Conservation (phyloP, 345 rosid genomes). For the Reutealis trisperma region DNA sequence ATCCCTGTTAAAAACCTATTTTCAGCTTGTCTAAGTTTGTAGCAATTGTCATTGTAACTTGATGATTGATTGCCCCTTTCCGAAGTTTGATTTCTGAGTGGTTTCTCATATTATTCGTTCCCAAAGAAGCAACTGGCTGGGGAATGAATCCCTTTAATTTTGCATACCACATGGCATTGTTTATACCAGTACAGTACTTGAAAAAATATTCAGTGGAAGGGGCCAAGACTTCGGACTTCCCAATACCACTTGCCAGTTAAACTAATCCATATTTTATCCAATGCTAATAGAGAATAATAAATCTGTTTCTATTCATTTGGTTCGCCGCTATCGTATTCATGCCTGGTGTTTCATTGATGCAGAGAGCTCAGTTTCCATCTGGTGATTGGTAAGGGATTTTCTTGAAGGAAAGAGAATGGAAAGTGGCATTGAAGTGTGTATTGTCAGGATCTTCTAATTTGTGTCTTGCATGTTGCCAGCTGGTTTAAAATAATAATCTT, state of each 20-base stretch:
- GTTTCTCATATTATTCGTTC: neutral
- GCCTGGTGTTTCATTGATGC: neutral
- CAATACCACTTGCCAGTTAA: neutral
- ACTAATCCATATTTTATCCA: neutral
- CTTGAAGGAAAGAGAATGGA: neutral
- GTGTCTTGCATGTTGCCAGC: neutral
- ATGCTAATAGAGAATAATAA: too few species aligned
- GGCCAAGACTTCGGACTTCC: too few species aligned
- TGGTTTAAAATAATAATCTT: constrained; percentile 8
- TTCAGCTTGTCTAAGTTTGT: too few species aligned
- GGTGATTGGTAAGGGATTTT: neutral
- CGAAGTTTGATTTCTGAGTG: too few species aligned
- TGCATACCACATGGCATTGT: neutral
- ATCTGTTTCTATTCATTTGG: neutral
- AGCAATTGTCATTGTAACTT: neutral
- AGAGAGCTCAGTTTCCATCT: neutral
- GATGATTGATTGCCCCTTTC: neutral
- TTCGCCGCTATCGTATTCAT: neutral
- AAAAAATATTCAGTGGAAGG: too few species aligned
- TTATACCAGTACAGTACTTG: too few species aligned
- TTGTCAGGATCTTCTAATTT: neutral
- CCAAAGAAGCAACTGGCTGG: neutral
- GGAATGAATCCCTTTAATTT: neutral
- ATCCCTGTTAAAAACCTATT: neutral
- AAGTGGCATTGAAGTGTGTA: neutral